These are phyloP conservation scores for Plasmopara muralis DNA, from an alignment of 352 stramenopile genomes.

Conservation along the genomic window DNA sequence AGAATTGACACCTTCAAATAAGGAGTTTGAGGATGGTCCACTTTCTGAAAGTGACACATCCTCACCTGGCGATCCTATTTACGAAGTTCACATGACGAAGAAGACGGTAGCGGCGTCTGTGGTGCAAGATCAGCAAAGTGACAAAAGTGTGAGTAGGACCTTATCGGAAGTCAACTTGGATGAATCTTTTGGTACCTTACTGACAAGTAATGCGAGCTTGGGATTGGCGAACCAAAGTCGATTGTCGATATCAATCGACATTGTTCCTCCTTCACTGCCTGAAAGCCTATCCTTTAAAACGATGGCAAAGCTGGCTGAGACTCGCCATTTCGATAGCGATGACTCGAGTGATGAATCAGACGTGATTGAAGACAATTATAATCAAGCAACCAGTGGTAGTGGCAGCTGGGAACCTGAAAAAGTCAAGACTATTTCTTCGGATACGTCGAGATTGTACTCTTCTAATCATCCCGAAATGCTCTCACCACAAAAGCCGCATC, in stretches of 20 bases:
- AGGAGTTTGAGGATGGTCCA: no score
- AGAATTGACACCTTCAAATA: no score
- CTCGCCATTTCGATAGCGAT: slow-evolving; percentile 26
- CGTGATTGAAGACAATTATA: slow-evolving; percentile 3
- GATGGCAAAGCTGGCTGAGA: slow-evolving; percentile 20
- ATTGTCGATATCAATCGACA: slow-evolving; percentile 5
- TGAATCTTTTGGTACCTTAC: no score
- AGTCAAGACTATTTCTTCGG: no score
- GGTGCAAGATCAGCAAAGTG: slow-evolving; percentile 17
- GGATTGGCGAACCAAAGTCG: no score
- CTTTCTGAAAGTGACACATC: background rate
- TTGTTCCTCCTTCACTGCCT: slow-evolving; percentile 1
- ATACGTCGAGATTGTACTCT: no score
- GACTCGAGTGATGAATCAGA: slow-evolving; percentile 23
- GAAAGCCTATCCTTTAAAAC: slow-evolving; percentile 18
- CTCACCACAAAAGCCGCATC: background rate
- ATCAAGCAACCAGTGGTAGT: no score
- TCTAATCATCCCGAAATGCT: slow-evolving; percentile 1
- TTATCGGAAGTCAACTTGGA: no score
- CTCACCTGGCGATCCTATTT: slow-evolving; percentile 13
- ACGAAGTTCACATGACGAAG: slow-evolving; percentile 17
- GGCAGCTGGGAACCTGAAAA: no score
- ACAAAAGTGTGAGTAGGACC: background rate
- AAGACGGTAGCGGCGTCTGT: slow-evolving; percentile 1
- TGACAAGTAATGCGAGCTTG: no score